A percentile compares a stretch with the other conserved stretches of the same genome.
phyloP scores from a whole-genome alignment of 805 yeast species.

The Metschnikowia santaceciliae region DNA sequence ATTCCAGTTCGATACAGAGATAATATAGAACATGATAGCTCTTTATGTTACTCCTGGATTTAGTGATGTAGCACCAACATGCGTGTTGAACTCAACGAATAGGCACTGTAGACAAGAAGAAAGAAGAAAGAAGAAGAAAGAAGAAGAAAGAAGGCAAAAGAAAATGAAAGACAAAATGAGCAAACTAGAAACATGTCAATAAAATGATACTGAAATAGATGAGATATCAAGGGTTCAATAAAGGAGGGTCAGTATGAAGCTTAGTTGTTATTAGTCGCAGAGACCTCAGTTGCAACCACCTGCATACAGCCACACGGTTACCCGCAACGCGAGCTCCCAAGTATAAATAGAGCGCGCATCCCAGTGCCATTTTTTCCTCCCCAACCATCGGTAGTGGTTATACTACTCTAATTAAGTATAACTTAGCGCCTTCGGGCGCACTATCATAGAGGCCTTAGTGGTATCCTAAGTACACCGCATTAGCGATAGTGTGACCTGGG shows the following conservation, averaged over 20 bases:
- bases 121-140: too few relatives aligned
- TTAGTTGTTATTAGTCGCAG: background rate
- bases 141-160: too few relatives aligned
- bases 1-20: too few relatives aligned
- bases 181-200: too few relatives aligned
- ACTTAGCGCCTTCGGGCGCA: slow-evolving; percentile 39
- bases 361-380: slow-evolving; percentile 10
- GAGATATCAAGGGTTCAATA: too few relatives aligned
- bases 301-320: slow-evolving; percentile 9
- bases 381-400: slow-evolving; percentile 76
- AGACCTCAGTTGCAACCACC: slow-evolving; percentile 9
- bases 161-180: too few relatives aligned
- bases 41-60: too few relatives aligned
- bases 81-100: too few relatives aligned
- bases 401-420: slow-evolving; percentile 64
- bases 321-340: slow-evolving; percentile 10
- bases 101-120: too few relatives aligned
- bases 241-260: background rate
- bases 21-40: too few relatives aligned
- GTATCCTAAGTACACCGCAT: slow-evolving; percentile 38
- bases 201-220: too few relatives aligned
- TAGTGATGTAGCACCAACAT: too few relatives aligned
- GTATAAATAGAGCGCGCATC: slow-evolving; percentile 14
- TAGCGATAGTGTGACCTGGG: slow-evolving; percentile 41
- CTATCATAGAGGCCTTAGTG: slow-evolving; percentile 41